Conservation (phyloP, 75 land plant genomes). For the Picea glauca region DNA sequence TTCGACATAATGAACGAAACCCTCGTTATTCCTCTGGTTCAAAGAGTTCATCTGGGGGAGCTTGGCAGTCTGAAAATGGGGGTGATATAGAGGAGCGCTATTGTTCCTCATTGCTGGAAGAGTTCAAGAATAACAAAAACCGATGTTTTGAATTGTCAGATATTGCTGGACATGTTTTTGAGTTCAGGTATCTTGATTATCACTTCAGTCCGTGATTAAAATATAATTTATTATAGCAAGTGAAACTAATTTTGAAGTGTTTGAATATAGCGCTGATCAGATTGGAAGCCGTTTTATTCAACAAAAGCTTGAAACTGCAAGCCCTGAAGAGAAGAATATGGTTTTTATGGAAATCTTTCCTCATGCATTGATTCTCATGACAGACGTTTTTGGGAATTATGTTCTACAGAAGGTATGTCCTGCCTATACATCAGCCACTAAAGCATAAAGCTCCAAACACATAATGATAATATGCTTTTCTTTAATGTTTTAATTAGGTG, state of each 20-base stretch:
- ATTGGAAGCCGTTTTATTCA: conserved; percentile 93
- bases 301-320: conserved; percentile 92
- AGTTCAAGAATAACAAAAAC: conserved; percentile 83
- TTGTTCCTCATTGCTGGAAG: conserved; percentile 72
- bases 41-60: conserved; percentile 45
- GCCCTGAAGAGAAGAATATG: conserved; percentile 75
- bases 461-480: background rate
- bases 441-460: background rate
- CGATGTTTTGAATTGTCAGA: conserved; percentile 85
- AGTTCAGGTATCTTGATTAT: conserved; percentile 66
- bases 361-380: conserved; percentile 85
- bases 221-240: background rate
- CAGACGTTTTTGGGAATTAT: conserved; percentile 97
- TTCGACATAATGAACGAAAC: conserved; percentile 56
- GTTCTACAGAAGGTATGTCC: conserved; percentile 77
- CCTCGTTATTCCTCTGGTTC: conserved; percentile 48
- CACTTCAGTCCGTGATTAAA: background rate
- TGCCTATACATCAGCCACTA: background rate
- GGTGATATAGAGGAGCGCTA: conserved; percentile 48
- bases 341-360: conserved; percentile 87
- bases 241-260: background rate
- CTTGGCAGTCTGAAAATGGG: conserved; percentile 53
- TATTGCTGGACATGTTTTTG: conserved; percentile 89
- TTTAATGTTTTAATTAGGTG: background rate
- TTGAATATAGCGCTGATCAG: conserved; percentile 77